A percentile compares a stretch with the other conserved stretches of the same genome.
Conservation (phyloP, 441 rosid genomes). For the Kokia cookei region DNA sequence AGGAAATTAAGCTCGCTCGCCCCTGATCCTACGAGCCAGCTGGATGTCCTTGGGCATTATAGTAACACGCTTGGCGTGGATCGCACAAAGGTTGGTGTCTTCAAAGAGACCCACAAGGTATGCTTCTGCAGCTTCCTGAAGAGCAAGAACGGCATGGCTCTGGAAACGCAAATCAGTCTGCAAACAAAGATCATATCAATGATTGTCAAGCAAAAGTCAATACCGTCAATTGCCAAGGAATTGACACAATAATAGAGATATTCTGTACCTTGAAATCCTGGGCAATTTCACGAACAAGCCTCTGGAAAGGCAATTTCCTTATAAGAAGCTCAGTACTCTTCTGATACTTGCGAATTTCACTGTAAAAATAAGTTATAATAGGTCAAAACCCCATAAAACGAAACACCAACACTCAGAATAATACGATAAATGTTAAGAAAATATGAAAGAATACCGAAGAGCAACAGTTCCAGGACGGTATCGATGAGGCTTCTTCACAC, state of each 20-base stretch:
- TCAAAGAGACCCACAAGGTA: conserved; percentile 42
- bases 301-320: conserved; percentile 61
- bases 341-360: conserved; percentile 70
- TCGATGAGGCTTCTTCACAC: conserved; percentile 63
- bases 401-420: background rate
- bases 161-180: conserved; percentile 50
- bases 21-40: conserved; percentile 38
- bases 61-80: conserved; percentile 45
- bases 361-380: background rate
- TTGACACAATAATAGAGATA: background rate
- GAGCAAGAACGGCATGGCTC: conserved; percentile 40
- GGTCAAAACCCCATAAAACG: background rate
- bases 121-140: conserved; percentile 48
- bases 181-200: background rate
- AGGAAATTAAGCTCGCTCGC: background rate
- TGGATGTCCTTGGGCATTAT: conserved; percentile 48
- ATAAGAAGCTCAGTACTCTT: conserved; percentile 60
- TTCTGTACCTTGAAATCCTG: conserved; percentile 55
- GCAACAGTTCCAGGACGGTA: conserved; percentile 58
- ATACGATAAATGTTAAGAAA: no score
- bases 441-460: background rate
- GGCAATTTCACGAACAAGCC: conserved; percentile 68
- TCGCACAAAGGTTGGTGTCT: conserved; percentile 43
- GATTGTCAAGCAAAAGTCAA: background rate
- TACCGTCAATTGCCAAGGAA: background rate